Percentiles rank a stretch among this genome's conserved stretches.
phyloP scores from a whole-genome alignment of 768 basidiomycete species.

The Psilocybe azurescens region DNA sequence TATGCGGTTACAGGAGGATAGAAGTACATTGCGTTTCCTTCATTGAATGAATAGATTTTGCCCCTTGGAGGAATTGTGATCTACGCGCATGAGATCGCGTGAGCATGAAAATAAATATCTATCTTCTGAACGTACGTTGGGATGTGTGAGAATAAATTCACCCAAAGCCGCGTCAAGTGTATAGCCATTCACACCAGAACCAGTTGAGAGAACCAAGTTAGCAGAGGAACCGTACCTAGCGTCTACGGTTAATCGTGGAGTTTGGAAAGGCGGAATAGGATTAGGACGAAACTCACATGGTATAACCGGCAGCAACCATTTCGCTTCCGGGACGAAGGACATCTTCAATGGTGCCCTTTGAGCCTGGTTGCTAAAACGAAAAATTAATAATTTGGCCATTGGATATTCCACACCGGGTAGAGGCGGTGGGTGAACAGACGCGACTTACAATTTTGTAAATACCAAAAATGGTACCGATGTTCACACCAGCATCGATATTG shows the following conservation, averaged over 20 bases:
- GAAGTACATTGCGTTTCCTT: conserved; percentile 97
- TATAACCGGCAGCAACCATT: conserved; percentile 98
- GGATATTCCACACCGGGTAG: background rate
- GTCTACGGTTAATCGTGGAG: background rate
- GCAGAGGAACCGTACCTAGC: conserved; percentile 86
- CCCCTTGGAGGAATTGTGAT: conserved; percentile 94
- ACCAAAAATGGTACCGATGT: conserved; percentile 97
- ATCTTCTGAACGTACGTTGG: conserved; percentile 61
- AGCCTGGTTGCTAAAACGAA: conserved; percentile 66
- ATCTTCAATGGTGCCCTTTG: conserved; percentile 81
- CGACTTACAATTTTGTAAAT: conserved; percentile 86
- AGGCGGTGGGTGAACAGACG: background rate
- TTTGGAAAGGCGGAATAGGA: background rate
- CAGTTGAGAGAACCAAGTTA: conserved; percentile 94
- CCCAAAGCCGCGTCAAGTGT: conserved; percentile 95
- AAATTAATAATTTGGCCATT: conserved; percentile 7
- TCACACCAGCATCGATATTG: conserved; percentile 99
- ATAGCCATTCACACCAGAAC: conserved; percentile 96
- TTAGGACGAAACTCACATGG: conserved; percentile 65
- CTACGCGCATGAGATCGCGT: conserved; percentile 38
- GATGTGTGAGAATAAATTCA: conserved; percentile 99
- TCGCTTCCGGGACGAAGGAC: conserved; percentile 93
- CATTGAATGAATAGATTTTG: conserved; percentile 99
- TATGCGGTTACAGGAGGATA: conserved; percentile 80
- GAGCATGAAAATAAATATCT: conserved; percentile 8